Percentiles rank a stretch among this genome's conserved stretches.
Evolutionary conservation across 768 basidiomycete genomes (phyloP).

Genomic region (Tricholoma sp.): DNA sequence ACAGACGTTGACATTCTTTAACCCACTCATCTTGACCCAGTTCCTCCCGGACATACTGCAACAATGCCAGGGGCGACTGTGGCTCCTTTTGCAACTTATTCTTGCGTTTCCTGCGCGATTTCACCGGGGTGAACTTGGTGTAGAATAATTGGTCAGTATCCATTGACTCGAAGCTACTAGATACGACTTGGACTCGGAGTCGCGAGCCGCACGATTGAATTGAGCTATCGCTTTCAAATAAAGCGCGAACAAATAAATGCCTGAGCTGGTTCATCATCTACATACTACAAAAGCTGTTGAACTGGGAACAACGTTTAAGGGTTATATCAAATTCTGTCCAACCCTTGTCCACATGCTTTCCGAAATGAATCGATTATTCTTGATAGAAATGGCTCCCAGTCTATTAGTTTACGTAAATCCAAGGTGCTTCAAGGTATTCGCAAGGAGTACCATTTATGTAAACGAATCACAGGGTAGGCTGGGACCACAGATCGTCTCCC

Average conservation of each 20-base stretch:
- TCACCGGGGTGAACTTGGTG: slow-evolving; percentile 47
- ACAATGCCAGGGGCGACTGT: slow-evolving; percentile 29
- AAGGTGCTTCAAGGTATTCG: neutral
- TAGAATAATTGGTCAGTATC: slow-evolving; percentile 29
- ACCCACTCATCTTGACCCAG: slow-evolving; percentile 50
- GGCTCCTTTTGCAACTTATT: slow-evolving; percentile 28
- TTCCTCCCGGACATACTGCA: slow-evolving; percentile 42
- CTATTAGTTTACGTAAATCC: neutral
- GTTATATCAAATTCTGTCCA: slow-evolving; percentile 3
- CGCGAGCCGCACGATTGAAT: too few relatives aligned
- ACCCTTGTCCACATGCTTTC: neutral
- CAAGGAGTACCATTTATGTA: too few relatives aligned
- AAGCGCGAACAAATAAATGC: slow-evolving; percentile 16
- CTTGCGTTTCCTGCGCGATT: slow-evolving; percentile 48
- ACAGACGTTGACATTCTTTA: slow-evolving; percentile 49
- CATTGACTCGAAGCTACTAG: neutral
- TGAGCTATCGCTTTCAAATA: neutral
- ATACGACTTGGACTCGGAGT: too few relatives aligned
- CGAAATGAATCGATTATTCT: neutral
- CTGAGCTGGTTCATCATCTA: slow-evolving; percentile 20
- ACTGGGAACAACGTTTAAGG: slow-evolving; percentile 16
- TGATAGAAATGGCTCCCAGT: neutral
- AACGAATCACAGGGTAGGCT: slow-evolving; percentile 52
- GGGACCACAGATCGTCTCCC: slow-evolving; percentile 83
- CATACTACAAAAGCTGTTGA: neutral